Evolutionary conservation across 2,329 filamentous ascomycete genomes (phyloP).

Genomic region (Fusarium nodosum): DNA sequence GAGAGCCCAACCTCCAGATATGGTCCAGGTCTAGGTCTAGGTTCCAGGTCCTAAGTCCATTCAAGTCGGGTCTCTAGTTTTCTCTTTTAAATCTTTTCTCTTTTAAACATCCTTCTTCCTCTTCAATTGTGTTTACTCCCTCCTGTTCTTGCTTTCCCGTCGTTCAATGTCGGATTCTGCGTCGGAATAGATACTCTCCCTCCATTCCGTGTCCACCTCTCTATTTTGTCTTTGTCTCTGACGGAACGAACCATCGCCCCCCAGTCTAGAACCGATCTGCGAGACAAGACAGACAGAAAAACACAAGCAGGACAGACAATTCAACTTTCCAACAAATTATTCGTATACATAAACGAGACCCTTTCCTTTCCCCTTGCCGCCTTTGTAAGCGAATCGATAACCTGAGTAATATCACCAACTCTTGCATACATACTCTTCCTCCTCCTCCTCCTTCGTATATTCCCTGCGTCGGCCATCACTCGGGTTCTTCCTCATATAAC

Average conservation of each 20-base stretch:
- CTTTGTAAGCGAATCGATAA: slow-evolving; percentile 35
- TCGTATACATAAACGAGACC: slow-evolving; percentile 19
- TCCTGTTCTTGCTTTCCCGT: slow-evolving; percentile 1
- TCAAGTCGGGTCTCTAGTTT: slow-evolving; percentile 2
- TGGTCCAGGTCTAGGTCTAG: background rate
- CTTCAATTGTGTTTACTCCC: background rate
- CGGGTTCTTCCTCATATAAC: background rate
- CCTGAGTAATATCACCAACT: slow-evolving; percentile 12
- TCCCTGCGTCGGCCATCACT: slow-evolving; percentile 2
- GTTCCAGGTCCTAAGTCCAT: background rate
- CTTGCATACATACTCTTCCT: slow-evolving; percentile 7
- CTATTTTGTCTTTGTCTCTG: slow-evolving; percentile 19
- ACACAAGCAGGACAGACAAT: slow-evolving; percentile 28
- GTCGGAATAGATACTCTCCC: slow-evolving; percentile 22
- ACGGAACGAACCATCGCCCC: slow-evolving; percentile 32
- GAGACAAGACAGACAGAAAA: slow-evolving; percentile 27
- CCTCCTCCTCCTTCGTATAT: slow-evolving; percentile 7
- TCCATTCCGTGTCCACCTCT: slow-evolving; percentile 7
- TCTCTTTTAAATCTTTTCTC: background rate
- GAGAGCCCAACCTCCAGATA: slow-evolving; percentile 33
- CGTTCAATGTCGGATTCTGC: slow-evolving; percentile 22
- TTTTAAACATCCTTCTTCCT: background rate
- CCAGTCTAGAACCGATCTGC: slow-evolving; percentile 37
- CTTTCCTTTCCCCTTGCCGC: background rate
- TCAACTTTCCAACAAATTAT: slow-evolving; percentile 20